A percentile compares a stretch with the other conserved stretches of the same genome.
Evolutionary conservation across 108 stramenopile species (phyloP).

Genomic region (Cyclotella distinguenda): DNA sequence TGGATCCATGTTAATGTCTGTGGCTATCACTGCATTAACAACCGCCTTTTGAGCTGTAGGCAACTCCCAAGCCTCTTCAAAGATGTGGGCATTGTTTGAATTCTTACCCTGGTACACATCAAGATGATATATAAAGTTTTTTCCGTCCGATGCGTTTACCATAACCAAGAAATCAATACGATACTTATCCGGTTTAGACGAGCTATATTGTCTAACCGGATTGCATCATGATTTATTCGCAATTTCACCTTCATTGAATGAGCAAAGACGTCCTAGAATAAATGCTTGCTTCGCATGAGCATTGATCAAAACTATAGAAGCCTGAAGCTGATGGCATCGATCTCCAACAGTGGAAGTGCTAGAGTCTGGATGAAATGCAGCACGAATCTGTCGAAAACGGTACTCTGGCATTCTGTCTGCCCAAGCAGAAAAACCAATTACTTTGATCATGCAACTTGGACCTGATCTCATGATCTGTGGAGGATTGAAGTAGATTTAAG

Average conservation of each 20-base stretch:
- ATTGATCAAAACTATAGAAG: neutral
- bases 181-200: neutral
- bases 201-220: neutral
- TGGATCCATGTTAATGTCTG: neutral
- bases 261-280: neutral
- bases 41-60: conserved; percentile 13
- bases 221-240: neutral
- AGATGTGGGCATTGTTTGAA: neutral
- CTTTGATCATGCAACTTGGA: neutral
- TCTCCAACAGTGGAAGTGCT: neutral
- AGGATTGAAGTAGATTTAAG: conserved; percentile 4
- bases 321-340: conserved; percentile 10
- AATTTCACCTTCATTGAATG: neutral
- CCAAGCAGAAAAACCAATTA: neutral
- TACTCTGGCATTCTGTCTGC: neutral
- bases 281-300: neutral
- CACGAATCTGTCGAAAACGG: conserved; percentile 12
- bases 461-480: neutral
- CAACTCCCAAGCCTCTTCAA: neutral
- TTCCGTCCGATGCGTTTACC: neutral
- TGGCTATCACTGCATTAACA: conserved; percentile 1
- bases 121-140: neutral
- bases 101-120: neutral
- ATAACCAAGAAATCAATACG: neutral
- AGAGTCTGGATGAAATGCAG: conserved; percentile 11